Conservation (phyloP, 371 early-diverging fungal species). For the Phascolomyces articulosus region DNA sequence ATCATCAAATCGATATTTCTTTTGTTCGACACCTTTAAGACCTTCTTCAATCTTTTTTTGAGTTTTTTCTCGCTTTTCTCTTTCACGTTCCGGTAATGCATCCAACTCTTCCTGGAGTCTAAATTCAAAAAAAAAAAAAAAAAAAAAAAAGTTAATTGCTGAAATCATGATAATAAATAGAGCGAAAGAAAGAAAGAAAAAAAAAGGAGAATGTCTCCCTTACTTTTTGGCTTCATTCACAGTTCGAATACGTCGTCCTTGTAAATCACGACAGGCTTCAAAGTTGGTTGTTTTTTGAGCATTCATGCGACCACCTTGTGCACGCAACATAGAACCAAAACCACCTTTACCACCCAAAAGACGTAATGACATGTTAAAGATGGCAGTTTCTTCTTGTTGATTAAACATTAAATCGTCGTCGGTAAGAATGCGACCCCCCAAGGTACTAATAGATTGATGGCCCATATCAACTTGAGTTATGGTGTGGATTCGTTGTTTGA, state of each 20-base stretch:
- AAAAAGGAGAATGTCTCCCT: conserved; percentile 6
- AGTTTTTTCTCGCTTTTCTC: conserved; percentile 66
- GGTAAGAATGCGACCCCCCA: conserved; percentile 9
- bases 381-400: conserved; percentile 17
- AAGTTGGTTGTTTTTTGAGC: conserved; percentile 89
- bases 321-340: conserved; percentile 93
- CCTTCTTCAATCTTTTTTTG: conserved; percentile 87
- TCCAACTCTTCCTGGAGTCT: conserved; percentile 83
- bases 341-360: conserved; percentile 93
- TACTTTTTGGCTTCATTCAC: conserved; percentile 90
- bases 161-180: too few species aligned
- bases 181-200: background rate
- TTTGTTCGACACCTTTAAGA: conserved; percentile 66
- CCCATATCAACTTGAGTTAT: conserved; percentile 5
- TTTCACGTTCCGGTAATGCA: conserved; percentile 72
- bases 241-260: conserved; percentile 87
- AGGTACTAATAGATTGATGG: conserved; percentile 17
- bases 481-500: conserved; percentile 33
- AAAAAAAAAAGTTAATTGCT: too few species aligned
- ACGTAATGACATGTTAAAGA: conserved; percentile 41
- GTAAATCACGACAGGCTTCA: conserved; percentile 93
- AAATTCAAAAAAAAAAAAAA: conserved; percentile 11
- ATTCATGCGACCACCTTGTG: conserved; percentile 93
- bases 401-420: conserved; percentile 34
- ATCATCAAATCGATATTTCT: conserved; percentile 86